A percentile compares a stretch with the other conserved stretches of the same genome.
phyloP scores from a whole-genome alignment of 352 stramenopile genomes.

The Globisporangium middletonii region DNA sequence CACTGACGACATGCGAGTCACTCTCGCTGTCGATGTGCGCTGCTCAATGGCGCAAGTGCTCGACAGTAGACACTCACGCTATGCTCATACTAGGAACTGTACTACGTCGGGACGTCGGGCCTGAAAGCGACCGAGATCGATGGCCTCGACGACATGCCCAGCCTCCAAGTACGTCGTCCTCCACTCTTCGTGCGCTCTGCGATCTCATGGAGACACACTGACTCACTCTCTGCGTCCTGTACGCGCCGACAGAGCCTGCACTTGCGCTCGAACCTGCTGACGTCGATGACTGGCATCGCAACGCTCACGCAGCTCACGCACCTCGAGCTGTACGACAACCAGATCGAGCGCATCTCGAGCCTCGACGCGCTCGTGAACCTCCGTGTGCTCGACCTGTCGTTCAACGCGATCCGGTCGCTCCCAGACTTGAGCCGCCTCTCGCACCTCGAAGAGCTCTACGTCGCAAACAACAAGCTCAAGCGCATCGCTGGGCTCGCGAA shows the following conservation, averaged over 20 bases:
- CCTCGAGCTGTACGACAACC: constrained; percentile 98
- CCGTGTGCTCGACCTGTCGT: constrained; percentile 93
- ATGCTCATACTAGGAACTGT: constrained; percentile 42
- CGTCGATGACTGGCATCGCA: constrained; percentile 72
- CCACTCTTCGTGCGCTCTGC: too few relatives aligned
- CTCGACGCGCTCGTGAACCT: constrained; percentile 59
- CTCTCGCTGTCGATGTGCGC: background rate
- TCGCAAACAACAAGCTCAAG: constrained; percentile 98
- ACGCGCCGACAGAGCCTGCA: constrained; percentile 33
- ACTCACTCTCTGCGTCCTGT: constrained; percentile 1
- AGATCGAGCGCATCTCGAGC: constrained; percentile 84
- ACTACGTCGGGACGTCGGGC: constrained; percentile 75
- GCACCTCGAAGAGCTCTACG: constrained; percentile 88
- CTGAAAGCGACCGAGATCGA: constrained; percentile 74
- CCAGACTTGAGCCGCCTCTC: constrained; percentile 71
- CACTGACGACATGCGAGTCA: background rate
- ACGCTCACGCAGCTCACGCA: constrained; percentile 74
- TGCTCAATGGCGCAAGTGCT: background rate
- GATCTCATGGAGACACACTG: background rate
- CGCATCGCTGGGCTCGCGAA: constrained; percentile 88
- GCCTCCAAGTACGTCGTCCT: constrained; percentile 28
- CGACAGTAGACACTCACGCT: background rate
- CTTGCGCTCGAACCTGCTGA: constrained; percentile 76
- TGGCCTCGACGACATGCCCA: constrained; percentile 39
- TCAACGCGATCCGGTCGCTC: constrained; percentile 94